These are phyloP conservation scores for Globisporangium cystogenes DNA, from an alignment of 352 stramenopile genomes.

Conservation along the genomic window DNA sequence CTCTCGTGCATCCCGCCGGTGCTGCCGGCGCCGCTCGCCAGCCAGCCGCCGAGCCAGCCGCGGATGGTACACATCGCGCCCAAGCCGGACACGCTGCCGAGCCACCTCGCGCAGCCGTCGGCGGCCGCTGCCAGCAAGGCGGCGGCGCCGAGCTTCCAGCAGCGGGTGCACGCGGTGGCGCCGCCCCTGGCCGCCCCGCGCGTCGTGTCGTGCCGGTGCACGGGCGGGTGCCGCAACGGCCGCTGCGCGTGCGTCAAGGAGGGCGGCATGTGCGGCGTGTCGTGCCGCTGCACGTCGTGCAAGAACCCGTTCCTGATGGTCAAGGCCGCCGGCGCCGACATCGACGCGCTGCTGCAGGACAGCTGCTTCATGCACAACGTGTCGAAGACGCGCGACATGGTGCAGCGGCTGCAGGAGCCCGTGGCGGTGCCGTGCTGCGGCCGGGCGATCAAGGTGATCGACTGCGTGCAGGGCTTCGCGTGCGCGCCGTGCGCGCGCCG, in stretches of 20 bases:
- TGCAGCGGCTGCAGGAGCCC: slow-evolving; percentile 57
- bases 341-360: slow-evolving; percentile 67
- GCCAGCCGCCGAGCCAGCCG: slow-evolving; percentile 13
- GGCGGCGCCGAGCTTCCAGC: background rate
- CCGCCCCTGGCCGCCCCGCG: slow-evolving; percentile 13
- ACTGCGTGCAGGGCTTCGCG: slow-evolving; percentile 70
- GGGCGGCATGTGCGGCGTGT: slow-evolving; percentile 64
- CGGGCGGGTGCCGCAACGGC: slow-evolving; percentile 73
- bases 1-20: slow-evolving; percentile 21
- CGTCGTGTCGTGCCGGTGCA: slow-evolving; percentile 74
- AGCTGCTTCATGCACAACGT: slow-evolving; percentile 88
- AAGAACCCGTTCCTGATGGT: slow-evolving; percentile 86
- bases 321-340: slow-evolving; percentile 65
- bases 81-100: slow-evolving; percentile 43
- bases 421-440: slow-evolving; percentile 63
- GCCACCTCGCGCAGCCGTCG: slow-evolving; percentile 8
- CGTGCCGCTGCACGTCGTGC: slow-evolving; percentile 80
- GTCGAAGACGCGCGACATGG: slow-evolving; percentile 82
- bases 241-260: slow-evolving; percentile 82
- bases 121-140: background rate
- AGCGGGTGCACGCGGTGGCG: background rate
- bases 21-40: slow-evolving; percentile 6
- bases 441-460: slow-evolving; percentile 52
- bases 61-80: slow-evolving; percentile 76
- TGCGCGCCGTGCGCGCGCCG: slow-evolving; percentile 36